These are phyloP conservation scores for Paramecium sonneborni DNA, from an alignment of 73 alveolate genomes.

Conservation along the genomic window DNA sequence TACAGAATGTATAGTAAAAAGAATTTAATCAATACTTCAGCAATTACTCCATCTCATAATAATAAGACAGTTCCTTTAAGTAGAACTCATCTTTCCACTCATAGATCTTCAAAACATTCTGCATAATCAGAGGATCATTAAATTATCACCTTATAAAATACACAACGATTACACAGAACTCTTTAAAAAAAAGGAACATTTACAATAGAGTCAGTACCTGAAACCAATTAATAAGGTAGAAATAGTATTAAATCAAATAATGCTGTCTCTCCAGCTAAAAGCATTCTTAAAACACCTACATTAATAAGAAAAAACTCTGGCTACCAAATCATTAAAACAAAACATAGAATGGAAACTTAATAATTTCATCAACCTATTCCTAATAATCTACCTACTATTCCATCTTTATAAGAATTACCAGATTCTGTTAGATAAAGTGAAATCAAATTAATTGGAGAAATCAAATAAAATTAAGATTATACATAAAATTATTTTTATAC, in stretches of 20 bases:
- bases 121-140: not conserved
- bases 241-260: not conserved
- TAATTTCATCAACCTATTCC: not conserved
- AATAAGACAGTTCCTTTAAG: not conserved
- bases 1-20: not conserved
- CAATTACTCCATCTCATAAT: not conserved
- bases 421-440: not conserved
- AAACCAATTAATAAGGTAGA: not conserved
- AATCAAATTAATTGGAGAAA: not conserved
- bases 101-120: conserved; percentile 15
- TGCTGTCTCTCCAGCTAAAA: not conserved
- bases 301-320: not conserved
- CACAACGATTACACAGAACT: conserved; percentile 1
- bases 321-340: not conserved
- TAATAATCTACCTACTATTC: not conserved
- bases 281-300: conserved; percentile 1
- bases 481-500: not conserved
- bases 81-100: not conserved
- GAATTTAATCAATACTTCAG: not conserved
- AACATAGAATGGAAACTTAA: not conserved
- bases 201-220: not conserved
- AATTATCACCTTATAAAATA: not conserved
- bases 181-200: conserved; percentile 17
- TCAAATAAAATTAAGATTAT: not conserved
- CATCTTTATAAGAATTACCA: conserved; percentile 27